These are phyloP conservation scores for Penicillium vulpinum DNA, from an alignment of 2,329 filamentous ascomycete species.

Conservation along the genomic window DNA sequence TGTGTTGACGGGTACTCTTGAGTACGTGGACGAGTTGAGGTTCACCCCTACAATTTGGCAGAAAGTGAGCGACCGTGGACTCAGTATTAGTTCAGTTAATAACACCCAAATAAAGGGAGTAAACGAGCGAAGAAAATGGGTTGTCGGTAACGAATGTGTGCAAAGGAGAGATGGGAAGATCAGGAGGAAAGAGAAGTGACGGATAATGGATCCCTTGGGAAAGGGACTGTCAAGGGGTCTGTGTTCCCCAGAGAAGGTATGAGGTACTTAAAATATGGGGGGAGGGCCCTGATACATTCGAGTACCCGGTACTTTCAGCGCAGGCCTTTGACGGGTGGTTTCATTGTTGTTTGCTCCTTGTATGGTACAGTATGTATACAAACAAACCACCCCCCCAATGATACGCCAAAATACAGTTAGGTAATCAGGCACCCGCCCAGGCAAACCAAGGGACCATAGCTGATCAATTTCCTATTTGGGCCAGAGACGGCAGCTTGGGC, in stretches of 20 bases:
- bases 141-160: conserved; percentile 17
- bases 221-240: conserved; percentile 18
- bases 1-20: neutral
- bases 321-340: neutral
- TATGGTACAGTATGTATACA: conserved; percentile 5
- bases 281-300: neutral
- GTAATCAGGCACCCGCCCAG: conserved; percentile 21
- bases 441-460: conserved; percentile 9
- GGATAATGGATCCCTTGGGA: conserved; percentile 12
- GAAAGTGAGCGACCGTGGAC: conserved; percentile 1
- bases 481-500: conserved; percentile 13
- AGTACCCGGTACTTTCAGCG: conserved; percentile 7
- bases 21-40: neutral
- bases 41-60: conserved; percentile 2
- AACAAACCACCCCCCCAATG: conserved; percentile 6
- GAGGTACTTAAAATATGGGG: conserved; percentile 6
- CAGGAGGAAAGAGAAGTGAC: conserved; percentile 16
- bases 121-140: conserved; percentile 6
- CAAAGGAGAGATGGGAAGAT: conserved; percentile 10
- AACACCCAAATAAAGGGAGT: neutral
- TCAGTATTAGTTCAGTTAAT: neutral
- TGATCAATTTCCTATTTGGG: conserved; percentile 19
- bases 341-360: conserved; percentile 9
- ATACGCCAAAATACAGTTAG: neutral
- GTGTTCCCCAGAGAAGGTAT: conserved; percentile 16